Percentiles rank a stretch among this genome's conserved stretches.
Evolutionary conservation across 495 filamentous ascomycete species (phyloP).

Genomic region (Tuber umbilicatum): DNA sequence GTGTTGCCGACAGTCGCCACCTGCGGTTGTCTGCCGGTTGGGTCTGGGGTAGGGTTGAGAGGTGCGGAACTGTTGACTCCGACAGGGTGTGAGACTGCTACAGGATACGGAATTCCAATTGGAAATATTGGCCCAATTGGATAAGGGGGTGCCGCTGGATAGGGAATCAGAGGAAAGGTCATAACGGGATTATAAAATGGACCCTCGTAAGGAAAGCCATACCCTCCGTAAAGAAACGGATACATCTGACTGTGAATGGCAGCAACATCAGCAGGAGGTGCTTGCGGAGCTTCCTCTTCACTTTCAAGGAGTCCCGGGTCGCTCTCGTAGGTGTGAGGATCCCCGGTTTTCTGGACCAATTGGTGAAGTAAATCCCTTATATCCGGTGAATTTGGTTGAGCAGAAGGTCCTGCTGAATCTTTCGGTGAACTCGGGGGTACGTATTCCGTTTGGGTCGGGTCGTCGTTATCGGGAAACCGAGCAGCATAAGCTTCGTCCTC

Average conservation of each 20-base stretch:
- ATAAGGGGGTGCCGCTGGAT: neutral
- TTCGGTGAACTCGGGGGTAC: neutral
- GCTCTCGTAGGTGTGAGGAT: neutral
- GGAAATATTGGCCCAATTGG: neutral
- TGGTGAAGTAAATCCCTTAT: neutral
- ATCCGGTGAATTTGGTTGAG: neutral
- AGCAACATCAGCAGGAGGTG: neutral
- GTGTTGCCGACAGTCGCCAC: neutral
- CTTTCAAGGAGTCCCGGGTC: neutral
- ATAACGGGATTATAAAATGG: neutral
- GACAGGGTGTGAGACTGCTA: neutral
- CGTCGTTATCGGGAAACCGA: neutral
- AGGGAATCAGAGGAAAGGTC: neutral
- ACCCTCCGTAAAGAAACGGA: neutral
- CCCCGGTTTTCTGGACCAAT: neutral
- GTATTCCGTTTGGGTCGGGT: neutral
- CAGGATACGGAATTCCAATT: neutral
- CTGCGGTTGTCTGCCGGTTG: neutral
- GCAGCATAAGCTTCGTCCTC: neutral
- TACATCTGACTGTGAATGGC: neutral
- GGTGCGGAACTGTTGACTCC: neutral
- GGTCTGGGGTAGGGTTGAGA: neutral
- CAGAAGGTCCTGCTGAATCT: neutral
- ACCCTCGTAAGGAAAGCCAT: neutral
- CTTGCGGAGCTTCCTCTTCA: neutral